Base-by-base conservation (phyloP, 805 yeast species). In the Aciculoconidium aculeatum region DNA sequence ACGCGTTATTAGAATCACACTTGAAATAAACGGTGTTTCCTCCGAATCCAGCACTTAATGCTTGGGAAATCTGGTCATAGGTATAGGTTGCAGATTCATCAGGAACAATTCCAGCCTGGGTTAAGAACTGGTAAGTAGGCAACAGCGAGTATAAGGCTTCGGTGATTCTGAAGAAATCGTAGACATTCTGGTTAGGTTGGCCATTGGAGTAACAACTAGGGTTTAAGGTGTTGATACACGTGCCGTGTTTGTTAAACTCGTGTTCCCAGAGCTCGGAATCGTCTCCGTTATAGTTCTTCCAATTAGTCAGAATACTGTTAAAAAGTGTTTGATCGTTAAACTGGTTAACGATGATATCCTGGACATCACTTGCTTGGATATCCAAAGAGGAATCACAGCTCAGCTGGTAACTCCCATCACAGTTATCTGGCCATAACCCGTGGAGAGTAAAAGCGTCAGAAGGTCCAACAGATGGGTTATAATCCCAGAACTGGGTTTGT, bases 401-500 rank as follows among this genome's bases (percentile, higher is more conserved):
- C 58, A 81, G 92, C 28, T 74, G 75, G 58, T 70, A 88, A 2
- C 80, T 66, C 2, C 96, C 96, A 51, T 75, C 78, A 61, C 96
- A 88, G 42, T 73, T 71, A 54, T 85, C 94, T 14, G 90, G 86
- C 95, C 95, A 85, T 29, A 84, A 57, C 0, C 95, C 95, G 52
- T 85, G 95, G 19, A 82, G 57, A 1, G 95, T 85, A 60, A 82
- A 86, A 36, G 71, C 58, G 30, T 82, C 75, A 21, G 67, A 59
- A 2, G 85, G 84, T 4, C 92, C 92, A 28, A 75, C 63, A 1
- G 84, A 36, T 1, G 92, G 88, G 36, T 63, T 57, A 49, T 80
- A 82, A 55, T 88, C 94, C 96, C 96, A 88, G 59, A 88, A 87
- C 51, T 88, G 97, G 0, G 96, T 83, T 49, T 75, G 82, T 29